A percentile compares a stretch with the other conserved stretches of the same genome.
phyloP scores from a whole-genome alignment of 2,329 filamentous ascomycete genomes.

The Fusarium sterilihyphosum region DNA sequence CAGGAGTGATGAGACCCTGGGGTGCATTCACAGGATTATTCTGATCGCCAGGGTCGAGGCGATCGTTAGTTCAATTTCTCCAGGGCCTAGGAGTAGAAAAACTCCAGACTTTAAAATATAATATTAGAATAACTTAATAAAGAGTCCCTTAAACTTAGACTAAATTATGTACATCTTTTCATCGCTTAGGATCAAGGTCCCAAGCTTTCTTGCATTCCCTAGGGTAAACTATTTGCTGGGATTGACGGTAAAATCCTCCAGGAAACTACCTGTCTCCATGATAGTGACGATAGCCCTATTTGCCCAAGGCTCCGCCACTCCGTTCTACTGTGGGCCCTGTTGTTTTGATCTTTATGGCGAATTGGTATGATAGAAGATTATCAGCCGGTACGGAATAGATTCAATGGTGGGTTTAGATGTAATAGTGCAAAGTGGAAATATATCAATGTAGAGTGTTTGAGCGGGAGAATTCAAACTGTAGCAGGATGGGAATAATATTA shows the following conservation, averaged over 20 bases:
- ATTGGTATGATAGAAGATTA: background rate
- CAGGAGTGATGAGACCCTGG: conserved; percentile 4
- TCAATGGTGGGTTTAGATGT: background rate
- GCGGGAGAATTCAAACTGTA: background rate
- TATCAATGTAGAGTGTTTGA: background rate
- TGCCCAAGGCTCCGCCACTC: background rate
- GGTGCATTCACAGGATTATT: background rate
- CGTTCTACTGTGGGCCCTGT: background rate
- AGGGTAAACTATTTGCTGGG: background rate
- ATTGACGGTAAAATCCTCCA: background rate
- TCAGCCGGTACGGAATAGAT: background rate
- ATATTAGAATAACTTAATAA: background rate
- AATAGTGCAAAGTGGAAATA: background rate
- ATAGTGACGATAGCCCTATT: background rate
- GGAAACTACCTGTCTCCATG: background rate
- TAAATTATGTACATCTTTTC: background rate
- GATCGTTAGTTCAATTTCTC: background rate
- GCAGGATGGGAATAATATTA: background rate
- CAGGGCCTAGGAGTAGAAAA: background rate
- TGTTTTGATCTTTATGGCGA: background rate
- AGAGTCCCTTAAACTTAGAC: background rate
- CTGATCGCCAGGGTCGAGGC: background rate
- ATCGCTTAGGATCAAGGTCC: background rate
- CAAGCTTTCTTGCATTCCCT: background rate
- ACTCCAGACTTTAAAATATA: background rate